Conservation (phyloP, 1,284 basidiomycete genomes). For the Volvariella volvacea region DNA sequence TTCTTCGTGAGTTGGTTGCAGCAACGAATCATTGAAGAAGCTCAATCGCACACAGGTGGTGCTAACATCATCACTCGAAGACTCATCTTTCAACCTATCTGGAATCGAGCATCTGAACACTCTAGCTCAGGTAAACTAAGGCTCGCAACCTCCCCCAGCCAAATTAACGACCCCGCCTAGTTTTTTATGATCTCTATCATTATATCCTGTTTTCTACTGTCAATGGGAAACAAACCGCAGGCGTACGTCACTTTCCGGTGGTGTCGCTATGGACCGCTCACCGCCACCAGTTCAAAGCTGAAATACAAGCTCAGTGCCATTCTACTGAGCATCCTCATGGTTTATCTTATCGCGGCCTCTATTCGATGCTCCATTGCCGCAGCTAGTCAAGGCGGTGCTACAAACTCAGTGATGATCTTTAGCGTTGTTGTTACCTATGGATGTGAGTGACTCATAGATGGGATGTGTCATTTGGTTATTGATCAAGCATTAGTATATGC, state of each 20-base stretch:
- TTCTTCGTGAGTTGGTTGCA: slow-evolving; percentile 74
- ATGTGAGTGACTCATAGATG: slow-evolving; percentile 31
- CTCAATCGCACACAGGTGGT: slow-evolving; percentile 8
- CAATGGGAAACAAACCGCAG: slow-evolving; percentile 94
- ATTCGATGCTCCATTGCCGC: slow-evolving; percentile 71
- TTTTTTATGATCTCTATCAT: slow-evolving; percentile 84
- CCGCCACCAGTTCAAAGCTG: slow-evolving; percentile 69
- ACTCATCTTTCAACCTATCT: slow-evolving; percentile 59
- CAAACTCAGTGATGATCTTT: slow-evolving; percentile 76
- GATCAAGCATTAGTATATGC: slow-evolving; percentile 49
- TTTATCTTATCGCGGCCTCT: slow-evolving; percentile 77
- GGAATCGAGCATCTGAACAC: slow-evolving; percentile 78
- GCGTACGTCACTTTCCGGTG: slow-evolving; percentile 43
- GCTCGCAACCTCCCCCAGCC: too few species aligned
- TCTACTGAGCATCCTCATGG: slow-evolving; percentile 73
- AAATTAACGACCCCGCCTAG: slow-evolving; percentile 29
- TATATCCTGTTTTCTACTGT: slow-evolving; percentile 87
- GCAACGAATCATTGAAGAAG: not conserved
- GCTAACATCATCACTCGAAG: slow-evolving; percentile 67
- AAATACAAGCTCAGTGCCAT: slow-evolving; percentile 84
- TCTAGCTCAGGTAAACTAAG: slow-evolving; percentile 54
- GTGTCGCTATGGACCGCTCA: not conserved
- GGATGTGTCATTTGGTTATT: not conserved
- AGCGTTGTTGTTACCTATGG: slow-evolving; percentile 86
- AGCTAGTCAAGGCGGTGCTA: slow-evolving; percentile 51